A percentile compares a stretch with the other conserved stretches of the same genome.
phyloP scores from a whole-genome alignment of 2,329 filamentous ascomycete species.

The Cytospora piceae region DNA sequence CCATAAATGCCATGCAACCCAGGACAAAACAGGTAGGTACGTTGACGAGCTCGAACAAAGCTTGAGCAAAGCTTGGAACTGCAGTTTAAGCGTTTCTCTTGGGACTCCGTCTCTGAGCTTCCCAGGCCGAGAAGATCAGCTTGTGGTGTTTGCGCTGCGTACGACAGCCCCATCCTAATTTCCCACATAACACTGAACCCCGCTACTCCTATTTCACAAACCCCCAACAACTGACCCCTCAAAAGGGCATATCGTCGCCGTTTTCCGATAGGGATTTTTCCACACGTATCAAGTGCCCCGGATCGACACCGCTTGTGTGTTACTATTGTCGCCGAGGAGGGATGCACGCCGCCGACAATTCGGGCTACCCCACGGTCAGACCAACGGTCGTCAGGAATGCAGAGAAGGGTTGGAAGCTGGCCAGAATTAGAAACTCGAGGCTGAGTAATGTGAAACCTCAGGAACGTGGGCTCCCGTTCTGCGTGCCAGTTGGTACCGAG shows the following conservation, averaged over 20 bases:
- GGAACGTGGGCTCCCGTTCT: slow-evolving; percentile 10
- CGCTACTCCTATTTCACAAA: slow-evolving; percentile 9
- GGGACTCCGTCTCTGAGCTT: neutral
- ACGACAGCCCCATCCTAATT: slow-evolving; percentile 23
- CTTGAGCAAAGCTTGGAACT: slow-evolving; percentile 14
- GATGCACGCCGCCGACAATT: neutral
- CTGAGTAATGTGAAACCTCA: slow-evolving; percentile 9
- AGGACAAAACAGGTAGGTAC: neutral
- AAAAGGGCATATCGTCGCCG: slow-evolving; percentile 9
- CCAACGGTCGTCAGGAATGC: neutral
- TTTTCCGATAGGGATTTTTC: slow-evolving; percentile 1
- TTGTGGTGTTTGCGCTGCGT: slow-evolving; percentile 22
- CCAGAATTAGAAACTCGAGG: neutral
- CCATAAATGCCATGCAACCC: neutral
- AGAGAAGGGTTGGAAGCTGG: neutral
- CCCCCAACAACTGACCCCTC: neutral
- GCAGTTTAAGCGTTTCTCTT: slow-evolving; percentile 14
- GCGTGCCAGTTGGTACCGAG: neutral
- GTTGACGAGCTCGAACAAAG: neutral
- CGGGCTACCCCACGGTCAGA: neutral
- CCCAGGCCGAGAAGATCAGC: slow-evolving; percentile 1
- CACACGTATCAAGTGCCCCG: neutral
- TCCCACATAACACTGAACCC: slow-evolving; percentile 13
- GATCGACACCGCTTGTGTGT: slow-evolving; percentile 7
- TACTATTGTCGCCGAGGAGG: neutral